A percentile compares a stretch with the other conserved stretches of the same genome.
Conservation (phyloP, 768 basidiomycete species). For the Macrolepiota dolichaula region DNA sequence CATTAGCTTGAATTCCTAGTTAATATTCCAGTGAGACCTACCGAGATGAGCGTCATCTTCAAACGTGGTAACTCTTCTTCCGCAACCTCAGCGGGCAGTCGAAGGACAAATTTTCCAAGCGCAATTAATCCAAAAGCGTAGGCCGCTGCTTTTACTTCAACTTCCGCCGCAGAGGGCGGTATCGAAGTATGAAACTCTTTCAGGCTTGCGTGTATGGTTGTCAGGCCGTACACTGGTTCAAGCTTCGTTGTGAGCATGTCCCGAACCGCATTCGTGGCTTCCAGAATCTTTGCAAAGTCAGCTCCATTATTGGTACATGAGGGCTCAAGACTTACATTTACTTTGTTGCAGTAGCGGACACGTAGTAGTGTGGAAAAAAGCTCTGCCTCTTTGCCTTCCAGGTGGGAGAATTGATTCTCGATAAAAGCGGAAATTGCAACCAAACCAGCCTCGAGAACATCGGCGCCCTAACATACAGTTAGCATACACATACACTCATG, state of each 20-base stretch:
- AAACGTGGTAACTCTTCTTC: slow-evolving; percentile 85
- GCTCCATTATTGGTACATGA: background rate
- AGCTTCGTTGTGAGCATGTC: slow-evolving; percentile 68
- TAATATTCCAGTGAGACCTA: slow-evolving; percentile 28
- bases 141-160: slow-evolving; percentile 57
- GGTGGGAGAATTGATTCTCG: slow-evolving; percentile 63
- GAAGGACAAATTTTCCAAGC: slow-evolving; percentile 77
- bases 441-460: slow-evolving; percentile 72
- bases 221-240: slow-evolving; percentile 83
- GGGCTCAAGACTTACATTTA: slow-evolving; percentile 48
- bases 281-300: slow-evolving; percentile 54
- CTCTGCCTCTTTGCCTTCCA: slow-evolving; percentile 80
- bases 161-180: slow-evolving; percentile 36
- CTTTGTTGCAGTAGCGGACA: slow-evolving; percentile 69
- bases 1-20: slow-evolving; percentile 4
- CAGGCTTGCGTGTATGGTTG: slow-evolving; percentile 74
- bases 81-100: slow-evolving; percentile 77
- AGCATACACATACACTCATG: background rate
- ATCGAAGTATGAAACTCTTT: slow-evolving; percentile 59
- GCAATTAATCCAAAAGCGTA: slow-evolving; percentile 85
- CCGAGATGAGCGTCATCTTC: slow-evolving; percentile 65
- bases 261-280: slow-evolving; percentile 80
- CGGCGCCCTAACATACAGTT: slow-evolving; percentile 46
- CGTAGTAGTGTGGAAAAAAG: slow-evolving; percentile 69
- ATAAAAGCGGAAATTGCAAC: slow-evolving; percentile 84